Evolutionary conservation across 192 early-diverging fungal genomes (phyloP), one percentile per base, ranked within the genome.

Genomic region (Linnemannia exigua): DNA sequence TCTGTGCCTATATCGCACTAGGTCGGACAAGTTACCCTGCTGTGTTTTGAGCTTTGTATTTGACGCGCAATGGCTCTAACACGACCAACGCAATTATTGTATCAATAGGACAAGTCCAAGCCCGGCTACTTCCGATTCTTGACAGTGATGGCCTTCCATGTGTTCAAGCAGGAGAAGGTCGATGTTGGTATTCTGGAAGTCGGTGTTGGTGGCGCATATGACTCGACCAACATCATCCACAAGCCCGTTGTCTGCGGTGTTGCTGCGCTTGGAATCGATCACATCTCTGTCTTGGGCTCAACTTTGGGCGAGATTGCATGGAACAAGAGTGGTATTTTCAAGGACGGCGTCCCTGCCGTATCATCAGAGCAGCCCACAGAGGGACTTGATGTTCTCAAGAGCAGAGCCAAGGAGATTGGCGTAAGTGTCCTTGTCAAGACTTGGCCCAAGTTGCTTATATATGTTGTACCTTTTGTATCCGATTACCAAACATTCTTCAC

Each of bases 111-210:
- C 73, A 90, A 91, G 83, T 93, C 81, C 5, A 92, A 88, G 41
- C 95, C 97, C 25, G 91, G 92, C 35, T 99, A 99, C 81, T 99
- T 99, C 76, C 88, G 97, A 70, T 98, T 93, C 87, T 89, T 99
- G 77, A 97, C 97, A 5, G 85, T 98, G 48, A 88, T 99, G 89
- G 96, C 98, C 0, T 95, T 95, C 72, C 97, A 99, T 87, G 89
- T 89, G 7, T 98, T 99, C 84, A 87, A 97, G 76, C 88, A 88
- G 22, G 96, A 98, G 79, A 87, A 93, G 68, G 95, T 97, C 5
- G 95, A 97, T 76, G 95, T 95, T 14, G 94, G 92, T 11, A 91
- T 97, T 33, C 73, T 97, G 58, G 96, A 97, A 87, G 95, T 96
- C 12, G 96, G 96, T 66, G 90, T 97, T 11, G 96, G 96, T 44